Evolutionary conservation across 2,329 filamentous ascomycete genomes (phyloP).

Genomic region (Colletotrichum musae): DNA sequence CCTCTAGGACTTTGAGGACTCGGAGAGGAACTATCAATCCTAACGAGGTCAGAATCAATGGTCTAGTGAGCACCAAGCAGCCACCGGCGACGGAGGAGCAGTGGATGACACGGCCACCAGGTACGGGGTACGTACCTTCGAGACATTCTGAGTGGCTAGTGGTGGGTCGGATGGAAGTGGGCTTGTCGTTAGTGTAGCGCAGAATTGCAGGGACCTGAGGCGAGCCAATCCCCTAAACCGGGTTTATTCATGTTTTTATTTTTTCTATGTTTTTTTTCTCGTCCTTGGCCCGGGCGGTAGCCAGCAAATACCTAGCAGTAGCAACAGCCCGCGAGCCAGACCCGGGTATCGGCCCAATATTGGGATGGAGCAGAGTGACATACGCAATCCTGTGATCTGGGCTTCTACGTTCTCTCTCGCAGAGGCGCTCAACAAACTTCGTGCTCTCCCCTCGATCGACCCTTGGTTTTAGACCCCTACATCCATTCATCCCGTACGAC

Average conservation of each 20-base stretch:
- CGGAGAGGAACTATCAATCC: neutral
- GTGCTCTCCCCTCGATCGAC: neutral
- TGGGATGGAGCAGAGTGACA: slow-evolving; percentile 39
- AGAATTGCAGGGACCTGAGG: slow-evolving; percentile 34
- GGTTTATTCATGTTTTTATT: slow-evolving; percentile 24
- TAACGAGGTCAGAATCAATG: slow-evolving; percentile 3
- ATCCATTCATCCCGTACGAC: slow-evolving; percentile 4
- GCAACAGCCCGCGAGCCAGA: neutral
- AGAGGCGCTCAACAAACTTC: slow-evolving; percentile 27
- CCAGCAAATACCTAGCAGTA: neutral
- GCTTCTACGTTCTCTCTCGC: neutral
- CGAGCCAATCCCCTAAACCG: slow-evolving; percentile 32
- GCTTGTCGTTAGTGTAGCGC: slow-evolving; percentile 28
- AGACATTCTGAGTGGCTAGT: neutral
- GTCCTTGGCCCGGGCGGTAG: neutral
- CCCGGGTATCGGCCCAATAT: slow-evolving; percentile 34
- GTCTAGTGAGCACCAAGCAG: slow-evolving; percentile 1
- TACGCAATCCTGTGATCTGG: slow-evolving; percentile 39
- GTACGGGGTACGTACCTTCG: slow-evolving; percentile 20
- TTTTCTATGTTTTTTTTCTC: slow-evolving; percentile 7
- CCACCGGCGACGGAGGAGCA: slow-evolving; percentile 7
- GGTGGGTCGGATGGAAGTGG: slow-evolving; percentile 29
- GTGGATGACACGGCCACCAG: slow-evolving; percentile 26
- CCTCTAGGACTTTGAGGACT: neutral
- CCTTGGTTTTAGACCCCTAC: slow-evolving; percentile 14